A percentile compares a stretch with the other conserved stretches of the same genome.
Evolutionary conservation across 1,139 yeast species (phyloP).

Genomic region (Wickerhamomyces sp.): DNA sequence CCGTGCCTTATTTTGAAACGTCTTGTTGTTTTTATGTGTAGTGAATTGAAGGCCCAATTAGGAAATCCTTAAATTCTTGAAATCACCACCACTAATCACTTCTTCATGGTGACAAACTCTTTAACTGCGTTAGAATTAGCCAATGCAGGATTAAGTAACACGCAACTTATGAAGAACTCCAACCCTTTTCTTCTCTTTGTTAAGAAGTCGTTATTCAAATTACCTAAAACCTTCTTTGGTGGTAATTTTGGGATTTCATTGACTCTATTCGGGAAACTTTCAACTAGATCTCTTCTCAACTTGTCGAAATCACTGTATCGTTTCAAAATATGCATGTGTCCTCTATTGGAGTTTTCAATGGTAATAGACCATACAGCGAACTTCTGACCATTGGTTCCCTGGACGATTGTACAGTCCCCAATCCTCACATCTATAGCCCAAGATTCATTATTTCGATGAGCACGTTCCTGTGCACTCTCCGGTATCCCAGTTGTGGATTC

Average conservation of each 20-base stretch:
- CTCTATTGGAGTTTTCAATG: constrained; percentile 29
- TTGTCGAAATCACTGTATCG: constrained; percentile 61
- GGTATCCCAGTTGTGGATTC: neutral
- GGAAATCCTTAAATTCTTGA: neutral
- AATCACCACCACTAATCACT: neutral
- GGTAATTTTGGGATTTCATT: constrained; percentile 59
- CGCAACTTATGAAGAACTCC: constrained; percentile 68
- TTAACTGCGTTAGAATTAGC: constrained; percentile 44
- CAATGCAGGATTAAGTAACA: constrained; percentile 59
- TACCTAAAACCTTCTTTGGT: constrained; percentile 51
- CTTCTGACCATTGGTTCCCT: constrained; percentile 30
- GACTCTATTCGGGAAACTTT: constrained; percentile 33
- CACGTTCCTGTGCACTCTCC: constrained; percentile 13
- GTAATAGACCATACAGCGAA: constrained; percentile 36
- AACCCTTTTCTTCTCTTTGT: constrained; percentile 60
- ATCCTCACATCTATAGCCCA: constrained; percentile 37
- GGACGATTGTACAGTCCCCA: constrained; percentile 35
- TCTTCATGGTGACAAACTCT: constrained; percentile 35
- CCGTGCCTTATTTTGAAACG: neutral
- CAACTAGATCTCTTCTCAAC: constrained; percentile 39
- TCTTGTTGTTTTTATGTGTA: neutral
- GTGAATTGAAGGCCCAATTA: neutral
- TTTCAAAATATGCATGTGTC: constrained; percentile 47
- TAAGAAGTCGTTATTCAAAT: constrained; percentile 52
- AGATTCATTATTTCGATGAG: constrained; percentile 5